Evolutionary conservation across 441 rosid species (phyloP).

Genomic region (Monsonia emarginata): DNA sequence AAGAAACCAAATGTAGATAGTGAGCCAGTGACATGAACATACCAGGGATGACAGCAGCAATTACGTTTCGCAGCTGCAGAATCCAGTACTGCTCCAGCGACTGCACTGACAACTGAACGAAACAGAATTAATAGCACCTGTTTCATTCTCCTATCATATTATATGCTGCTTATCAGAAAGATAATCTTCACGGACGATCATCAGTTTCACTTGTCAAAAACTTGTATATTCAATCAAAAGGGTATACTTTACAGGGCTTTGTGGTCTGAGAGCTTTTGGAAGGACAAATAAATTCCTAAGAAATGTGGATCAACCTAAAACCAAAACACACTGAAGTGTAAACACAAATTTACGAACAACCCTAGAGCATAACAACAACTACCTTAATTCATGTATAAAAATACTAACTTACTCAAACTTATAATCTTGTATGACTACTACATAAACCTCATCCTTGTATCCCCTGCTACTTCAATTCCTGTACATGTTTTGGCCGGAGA

Average conservation of each 20-base stretch:
- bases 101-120: too few species aligned
- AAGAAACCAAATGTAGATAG: too few species aligned
- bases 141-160: too few species aligned
- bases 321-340: conserved; percentile 17
- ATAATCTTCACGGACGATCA: too few species aligned
- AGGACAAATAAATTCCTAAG: conserved; percentile 2
- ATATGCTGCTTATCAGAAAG: too few species aligned
- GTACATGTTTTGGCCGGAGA: conserved; percentile 39
- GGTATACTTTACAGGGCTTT: conserved; percentile 21
- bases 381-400: conserved; percentile 20
- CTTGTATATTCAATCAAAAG: conserved; percentile 22
- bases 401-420: conserved; percentile 23
- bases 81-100: too few species aligned
- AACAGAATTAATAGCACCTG: too few species aligned
- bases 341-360: conserved; percentile 10
- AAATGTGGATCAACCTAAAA: conserved; percentile 16
- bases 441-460: conserved; percentile 22
- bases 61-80: too few species aligned
- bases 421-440: conserved; percentile 20
- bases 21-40: too few species aligned
- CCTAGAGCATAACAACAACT: conserved; percentile 4
- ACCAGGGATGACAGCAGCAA: too few species aligned
- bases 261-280: not conserved
- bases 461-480: conserved; percentile 32
- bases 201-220: conserved; percentile 12